Base-by-base conservation (phyloP, 2,329 filamentous ascomycete genomes). In the Thermoascus crustaceus region DNA sequence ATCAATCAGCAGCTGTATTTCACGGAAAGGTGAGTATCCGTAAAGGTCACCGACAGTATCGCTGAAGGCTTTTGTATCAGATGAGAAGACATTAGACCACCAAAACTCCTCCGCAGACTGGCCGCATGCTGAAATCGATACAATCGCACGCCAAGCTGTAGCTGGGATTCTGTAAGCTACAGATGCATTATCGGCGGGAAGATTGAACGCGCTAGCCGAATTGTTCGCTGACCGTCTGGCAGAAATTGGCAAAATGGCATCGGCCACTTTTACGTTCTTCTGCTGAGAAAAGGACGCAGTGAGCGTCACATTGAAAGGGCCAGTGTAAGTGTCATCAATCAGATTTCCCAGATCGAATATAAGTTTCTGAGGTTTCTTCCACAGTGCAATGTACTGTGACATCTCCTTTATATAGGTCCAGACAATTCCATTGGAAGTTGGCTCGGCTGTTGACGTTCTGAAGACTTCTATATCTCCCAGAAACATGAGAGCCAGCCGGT, bases 341-440 rank as follows among this genome's bases (percentile, higher is more conserved):
- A 85, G 58, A 49, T 87, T 91, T 40, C 75, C 82, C 2, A 89
- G 69, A 50, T 91, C 84, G 48, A 93, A 88, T 29, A 89, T 85
- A 37, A 91, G 51, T 45, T 74, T 87, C 53, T 88, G 83, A 1
- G 74, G 70, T 31, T 69, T 47, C 43, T 73, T 76, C 75, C 85
- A 87, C 8, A 91, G 63, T 3, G 74, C 68, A 10, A 80, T 62
- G 53, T 79, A 88, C 35, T 73, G 69, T 1, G 80, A 83, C 75
- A 87, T 78, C 53, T 93, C 84, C 58, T 89, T 91, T 36, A 79
- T 65, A 52, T 85, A 86, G 1, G 73, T 78, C 82, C 82, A 89
- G 29, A 72, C 64, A 42, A 91, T 87, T 5, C 84, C 85, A 14
- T 70, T 70, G 4, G 63, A 45, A 0, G 77, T 85, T 1, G 85